phyloP scores from a whole-genome alignment of 495 filamentous ascomycete genomes.

The Astrocystis sublimbata region DNA sequence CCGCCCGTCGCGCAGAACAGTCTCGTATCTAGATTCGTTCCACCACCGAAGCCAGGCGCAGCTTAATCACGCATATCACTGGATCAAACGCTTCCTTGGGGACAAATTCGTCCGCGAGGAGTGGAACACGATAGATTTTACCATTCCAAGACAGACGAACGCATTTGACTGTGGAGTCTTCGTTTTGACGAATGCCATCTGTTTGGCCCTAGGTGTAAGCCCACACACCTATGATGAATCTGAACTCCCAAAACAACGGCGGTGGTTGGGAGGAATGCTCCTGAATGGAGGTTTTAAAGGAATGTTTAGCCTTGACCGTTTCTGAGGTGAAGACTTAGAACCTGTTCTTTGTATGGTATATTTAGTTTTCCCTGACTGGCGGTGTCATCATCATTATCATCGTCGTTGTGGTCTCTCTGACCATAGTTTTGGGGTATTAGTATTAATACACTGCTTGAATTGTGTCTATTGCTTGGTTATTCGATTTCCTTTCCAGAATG shows the following conservation, averaged over 20 bases:
- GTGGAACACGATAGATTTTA: constrained; percentile 57
- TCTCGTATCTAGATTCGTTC: constrained; percentile 78
- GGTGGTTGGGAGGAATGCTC: constrained; percentile 67
- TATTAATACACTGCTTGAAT: too few relatives aligned
- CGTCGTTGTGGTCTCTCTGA: too few relatives aligned
- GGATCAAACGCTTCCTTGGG: constrained; percentile 62
- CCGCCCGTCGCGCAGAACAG: constrained; percentile 58
- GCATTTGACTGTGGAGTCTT: constrained; percentile 82
- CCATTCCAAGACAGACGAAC: constrained; percentile 63
- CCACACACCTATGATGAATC: constrained; percentile 58
- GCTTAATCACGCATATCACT: constrained; percentile 33
- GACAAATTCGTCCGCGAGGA: constrained; percentile 57
- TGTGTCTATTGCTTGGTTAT: too few relatives aligned
- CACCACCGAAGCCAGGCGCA: constrained; percentile 33
- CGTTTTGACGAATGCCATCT: constrained; percentile 71
- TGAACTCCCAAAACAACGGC: constrained; percentile 60
- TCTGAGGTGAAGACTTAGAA: too few relatives aligned
- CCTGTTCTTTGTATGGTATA: too few relatives aligned
- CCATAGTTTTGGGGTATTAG: too few relatives aligned
- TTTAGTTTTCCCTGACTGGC: too few relatives aligned
- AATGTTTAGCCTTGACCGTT: too few relatives aligned
- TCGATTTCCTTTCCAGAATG: too few relatives aligned
- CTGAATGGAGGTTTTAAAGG: constrained; percentile 64
- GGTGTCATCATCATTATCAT: too few relatives aligned
- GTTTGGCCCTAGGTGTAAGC: constrained; percentile 63